Evolutionary conservation across 2,329 filamentous ascomycete genomes (phyloP).

Genomic region (Botryosphaeria agaves): DNA sequence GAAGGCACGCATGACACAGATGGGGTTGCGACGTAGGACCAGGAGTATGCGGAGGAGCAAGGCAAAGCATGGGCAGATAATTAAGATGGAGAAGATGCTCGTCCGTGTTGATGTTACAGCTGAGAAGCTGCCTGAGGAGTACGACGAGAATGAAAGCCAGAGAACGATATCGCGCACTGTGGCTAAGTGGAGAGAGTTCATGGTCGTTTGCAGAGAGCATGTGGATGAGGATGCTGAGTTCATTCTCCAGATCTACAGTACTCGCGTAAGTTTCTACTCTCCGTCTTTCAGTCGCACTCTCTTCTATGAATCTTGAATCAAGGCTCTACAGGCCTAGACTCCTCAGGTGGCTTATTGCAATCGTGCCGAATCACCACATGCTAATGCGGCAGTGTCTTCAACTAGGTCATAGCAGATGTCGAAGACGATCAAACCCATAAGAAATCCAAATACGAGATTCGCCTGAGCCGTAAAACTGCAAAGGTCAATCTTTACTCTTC

Average conservation of each 20-base stretch:
- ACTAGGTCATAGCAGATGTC: constrained; percentile 44
- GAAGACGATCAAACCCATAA: constrained; percentile 31
- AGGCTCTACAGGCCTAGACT: constrained; percentile 16
- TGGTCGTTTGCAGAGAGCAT: constrained; percentile 42
- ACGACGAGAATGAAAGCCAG: constrained; percentile 44
- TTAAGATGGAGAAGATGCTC: constrained; percentile 54
- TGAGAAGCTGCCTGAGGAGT: constrained; percentile 38
- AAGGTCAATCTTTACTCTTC: constrained; percentile 47
- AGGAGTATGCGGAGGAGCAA: constrained; percentile 19
- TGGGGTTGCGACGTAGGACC: constrained; percentile 15
- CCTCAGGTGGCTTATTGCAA: too few species aligned
- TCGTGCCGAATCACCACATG: constrained; percentile 4
- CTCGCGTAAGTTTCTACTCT: too few species aligned
- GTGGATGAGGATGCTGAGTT: constrained; percentile 36
- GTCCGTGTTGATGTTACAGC: constrained; percentile 40
- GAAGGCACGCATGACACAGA: constrained; percentile 20
- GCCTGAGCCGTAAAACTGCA: constrained; percentile 33
- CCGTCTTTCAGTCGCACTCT: too few species aligned
- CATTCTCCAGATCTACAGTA: constrained; percentile 42
- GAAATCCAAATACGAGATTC: constrained; percentile 40
- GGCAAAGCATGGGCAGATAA: constrained; percentile 39
- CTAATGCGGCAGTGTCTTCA: too few species aligned
- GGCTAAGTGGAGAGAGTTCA: constrained; percentile 50
- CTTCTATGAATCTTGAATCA: too few species aligned
- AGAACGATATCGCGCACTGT: constrained; percentile 38